Conservation (phyloP, 345 rosid species). For the Rhodamnia argentea region DNA sequence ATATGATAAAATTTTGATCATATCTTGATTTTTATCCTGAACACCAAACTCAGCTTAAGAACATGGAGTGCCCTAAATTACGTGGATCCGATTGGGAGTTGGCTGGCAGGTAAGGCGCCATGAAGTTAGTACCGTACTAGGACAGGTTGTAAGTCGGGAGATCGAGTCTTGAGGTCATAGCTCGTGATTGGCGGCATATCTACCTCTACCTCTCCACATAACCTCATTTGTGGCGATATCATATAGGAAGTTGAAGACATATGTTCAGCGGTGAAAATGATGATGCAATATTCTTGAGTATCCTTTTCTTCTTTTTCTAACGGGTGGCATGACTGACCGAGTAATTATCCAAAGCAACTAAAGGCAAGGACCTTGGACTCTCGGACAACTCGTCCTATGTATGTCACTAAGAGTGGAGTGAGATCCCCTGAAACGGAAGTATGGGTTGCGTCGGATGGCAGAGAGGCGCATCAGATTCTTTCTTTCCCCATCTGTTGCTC, state of each 20-base stretch:
- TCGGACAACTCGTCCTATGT: not conserved
- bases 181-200: not conserved
- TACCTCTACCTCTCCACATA: no score
- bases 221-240: no score
- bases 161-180: not conserved
- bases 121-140: not conserved
- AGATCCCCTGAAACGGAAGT: not conserved
- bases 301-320: no score
- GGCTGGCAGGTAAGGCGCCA: no score
- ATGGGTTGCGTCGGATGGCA: not conserved
- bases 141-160: not conserved
- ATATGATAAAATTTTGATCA: no score
- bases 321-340: no score
- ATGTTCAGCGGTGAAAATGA: not conserved
- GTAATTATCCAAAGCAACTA: no score
- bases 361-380: not conserved
- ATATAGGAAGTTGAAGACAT: no score
- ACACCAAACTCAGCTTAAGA: no score
- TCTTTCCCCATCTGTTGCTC: not conserved
- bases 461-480: not conserved
- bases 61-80: not conserved
- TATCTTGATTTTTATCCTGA: no score
- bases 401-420: not conserved
- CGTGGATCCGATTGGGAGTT: not conserved
- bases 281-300: no score